phyloP scores from a whole-genome alignment of 1,139 yeast genomes.

The Candida freyschussii region DNA sequence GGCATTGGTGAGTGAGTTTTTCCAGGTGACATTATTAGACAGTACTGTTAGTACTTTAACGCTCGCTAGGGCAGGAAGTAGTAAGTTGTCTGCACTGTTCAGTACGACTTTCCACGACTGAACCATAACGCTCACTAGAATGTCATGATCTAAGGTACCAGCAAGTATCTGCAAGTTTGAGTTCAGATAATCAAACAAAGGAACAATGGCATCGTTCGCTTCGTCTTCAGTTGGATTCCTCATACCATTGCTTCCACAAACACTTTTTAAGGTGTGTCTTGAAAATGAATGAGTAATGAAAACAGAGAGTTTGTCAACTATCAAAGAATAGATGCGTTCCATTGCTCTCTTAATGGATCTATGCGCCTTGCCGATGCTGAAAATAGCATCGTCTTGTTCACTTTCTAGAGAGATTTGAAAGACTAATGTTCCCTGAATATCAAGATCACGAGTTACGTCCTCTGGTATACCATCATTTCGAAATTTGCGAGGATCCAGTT shows the following conservation, averaged over 20 bases:
- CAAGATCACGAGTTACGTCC: constrained; percentile 57
- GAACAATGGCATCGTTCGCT: constrained; percentile 65
- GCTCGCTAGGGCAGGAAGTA: constrained; percentile 67
- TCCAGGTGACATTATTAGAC: constrained; percentile 36
- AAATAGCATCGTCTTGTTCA: constrained; percentile 72
- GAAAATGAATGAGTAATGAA: constrained; percentile 44
- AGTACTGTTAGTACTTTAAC: constrained; percentile 39
- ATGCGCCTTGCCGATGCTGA: constrained; percentile 73
- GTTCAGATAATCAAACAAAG: constrained; percentile 71
- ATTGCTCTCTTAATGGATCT: constrained; percentile 58
- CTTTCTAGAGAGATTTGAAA: constrained; percentile 72
- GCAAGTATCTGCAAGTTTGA: constrained; percentile 65
- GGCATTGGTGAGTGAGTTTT: constrained; percentile 44
- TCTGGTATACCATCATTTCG: constrained; percentile 66
- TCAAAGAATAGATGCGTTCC: constrained; percentile 57
- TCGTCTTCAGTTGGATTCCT: constrained; percentile 46
- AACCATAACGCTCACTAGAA: constrained; percentile 64
- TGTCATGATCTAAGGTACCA: constrained; percentile 51
- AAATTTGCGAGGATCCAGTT: constrained; percentile 60
- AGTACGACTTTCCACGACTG: constrained; percentile 73
- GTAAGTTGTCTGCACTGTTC: constrained; percentile 55
- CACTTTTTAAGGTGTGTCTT: constrained; percentile 42
- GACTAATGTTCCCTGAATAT: constrained; percentile 60
- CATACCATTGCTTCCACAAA: constrained; percentile 48
- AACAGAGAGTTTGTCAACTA: constrained; percentile 57